Evolutionary conservation across 179 eudicot species (phyloP), one percentile per base, ranked within the genome.

Genomic region (Monotropa hypopitys): DNA sequence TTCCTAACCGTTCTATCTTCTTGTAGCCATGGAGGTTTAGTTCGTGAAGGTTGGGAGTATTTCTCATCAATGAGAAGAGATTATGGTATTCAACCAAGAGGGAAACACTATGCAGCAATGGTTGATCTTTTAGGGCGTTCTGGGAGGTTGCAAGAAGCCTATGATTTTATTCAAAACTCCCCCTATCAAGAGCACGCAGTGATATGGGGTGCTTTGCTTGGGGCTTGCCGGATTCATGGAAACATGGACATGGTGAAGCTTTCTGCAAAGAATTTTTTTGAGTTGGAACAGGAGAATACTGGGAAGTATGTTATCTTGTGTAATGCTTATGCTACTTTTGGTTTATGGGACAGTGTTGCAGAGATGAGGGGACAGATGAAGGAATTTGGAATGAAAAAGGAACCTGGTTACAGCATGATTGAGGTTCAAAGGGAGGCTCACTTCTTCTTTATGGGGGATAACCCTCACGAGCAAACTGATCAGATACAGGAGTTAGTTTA

Each of bases 181-280:
- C 91, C 97, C 3, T 88, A 80, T 65, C 85, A 84, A 80, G 88
- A 89, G 21, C 86, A 88, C 79, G 80, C 97, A 8, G 93, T 88
- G 30, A 81, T 91, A 38, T 93, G 98, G 98, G 98, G 97, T 72
- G 87, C 98, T 80, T 84, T 93, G 76, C 90, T 93, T 79, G 95
- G 90, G 76, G 93, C 95, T 46, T 88, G 93, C 84, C 88, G 84
- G 74, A 78, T 87, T 69, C 92, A 91, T 86, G 97, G 93, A 18
- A 85, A 91, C 84, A 83, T 90, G 73, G 87, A 91, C 69, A 76
- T 90, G 86, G 76, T 86, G 66, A 86, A 90, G 82, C 72, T 86
- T 78, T 85, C 93, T 51, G 95, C 97, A 18, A 81, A 82, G 77
- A 87, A 82, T 43, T 88, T 77, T 54, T 91, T 91, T 80, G 88